These are phyloP conservation scores for Rhypophila decipiens DNA, from an alignment of 495 filamentous ascomycete species.

Conservation along the genomic window DNA sequence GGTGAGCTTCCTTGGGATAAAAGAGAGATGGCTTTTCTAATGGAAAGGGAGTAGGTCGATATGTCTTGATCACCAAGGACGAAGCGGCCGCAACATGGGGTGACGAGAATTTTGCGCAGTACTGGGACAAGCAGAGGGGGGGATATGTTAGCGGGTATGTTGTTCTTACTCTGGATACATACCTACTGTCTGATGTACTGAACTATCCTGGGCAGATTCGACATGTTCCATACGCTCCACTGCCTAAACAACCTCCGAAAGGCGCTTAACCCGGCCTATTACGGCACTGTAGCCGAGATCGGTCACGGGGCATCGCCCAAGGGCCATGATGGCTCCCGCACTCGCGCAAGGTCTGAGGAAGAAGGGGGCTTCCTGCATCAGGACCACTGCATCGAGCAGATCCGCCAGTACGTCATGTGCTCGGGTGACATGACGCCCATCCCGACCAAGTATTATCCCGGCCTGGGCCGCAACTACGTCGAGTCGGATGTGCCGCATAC, in stretches of 20 bases:
- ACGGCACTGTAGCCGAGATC: not conserved
- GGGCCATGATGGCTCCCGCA: not conserved
- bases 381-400: conserved; percentile 7
- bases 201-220: not conserved
- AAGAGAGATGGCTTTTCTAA: too few species aligned
- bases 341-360: too few species aligned
- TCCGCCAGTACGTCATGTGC: conserved; percentile 10
- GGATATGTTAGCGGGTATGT: conserved; percentile 1
- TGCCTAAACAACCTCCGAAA: conserved; percentile 4
- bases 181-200: not conserved
- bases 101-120: not conserved
- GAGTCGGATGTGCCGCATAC: conserved; percentile 8
- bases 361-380: not conserved
- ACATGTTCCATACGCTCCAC: conserved; percentile 7
- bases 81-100: not conserved
- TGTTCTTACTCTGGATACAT: not conserved
- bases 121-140: conserved; percentile 1
- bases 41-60: too few species aligned
- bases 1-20: too few species aligned
- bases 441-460: conserved; percentile 2
- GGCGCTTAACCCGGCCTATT: not conserved
- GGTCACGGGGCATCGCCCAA: too few species aligned
- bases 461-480: conserved; percentile 6
- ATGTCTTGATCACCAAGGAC: conserved; percentile 1
- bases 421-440: conserved; percentile 7